These are phyloP conservation scores for Fusarium euwallaceae DNA, from an alignment of 2,329 filamentous ascomycete species.

Conservation along the genomic window DNA sequence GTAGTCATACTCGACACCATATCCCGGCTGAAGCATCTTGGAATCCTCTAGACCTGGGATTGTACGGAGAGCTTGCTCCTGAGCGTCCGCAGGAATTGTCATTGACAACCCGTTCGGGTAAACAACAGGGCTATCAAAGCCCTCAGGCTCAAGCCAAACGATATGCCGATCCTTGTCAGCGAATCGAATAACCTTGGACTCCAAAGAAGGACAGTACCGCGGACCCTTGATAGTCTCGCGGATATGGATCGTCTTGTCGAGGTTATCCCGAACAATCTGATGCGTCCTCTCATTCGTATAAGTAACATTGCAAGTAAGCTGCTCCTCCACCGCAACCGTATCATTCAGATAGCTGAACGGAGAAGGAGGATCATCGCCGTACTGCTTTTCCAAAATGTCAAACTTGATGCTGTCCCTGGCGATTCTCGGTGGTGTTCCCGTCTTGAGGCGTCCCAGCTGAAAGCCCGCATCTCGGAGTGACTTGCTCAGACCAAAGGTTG, in stretches of 20 bases:
- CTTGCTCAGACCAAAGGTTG: conserved; percentile 92
- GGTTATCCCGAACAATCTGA: conserved; percentile 85
- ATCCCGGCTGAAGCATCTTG: conserved; percentile 92
- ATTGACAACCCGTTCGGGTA: conserved; percentile 98
- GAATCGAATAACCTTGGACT: conserved; percentile 94
- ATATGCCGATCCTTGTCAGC: conserved; percentile 84
- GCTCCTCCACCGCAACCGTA: conserved; percentile 80
- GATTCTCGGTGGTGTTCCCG: conserved; percentile 91
- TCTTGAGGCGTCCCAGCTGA: conserved; percentile 90
- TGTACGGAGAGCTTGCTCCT: conserved; percentile 86
- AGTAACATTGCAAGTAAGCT: conserved; percentile 88
- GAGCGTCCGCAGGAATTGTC: conserved; percentile 91
- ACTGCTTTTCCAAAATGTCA: conserved; percentile 76
- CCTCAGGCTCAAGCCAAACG: conserved; percentile 97
- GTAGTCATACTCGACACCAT: conserved; percentile 99
- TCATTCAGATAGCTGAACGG: conserved; percentile 95
- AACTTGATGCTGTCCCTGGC: conserved; percentile 88
- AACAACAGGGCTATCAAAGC: conserved; percentile 88
- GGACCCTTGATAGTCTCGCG: conserved; percentile 95
- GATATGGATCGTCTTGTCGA: conserved; percentile 97
- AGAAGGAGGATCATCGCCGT: conserved; percentile 85
- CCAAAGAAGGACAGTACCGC: conserved; percentile 93
- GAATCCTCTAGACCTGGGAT: conserved; percentile 91
- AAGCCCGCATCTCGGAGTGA: conserved; percentile 92
- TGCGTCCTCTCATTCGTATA: conserved; percentile 88